Percentiles rank a stretch among this genome's conserved stretches.
Evolutionary conservation across 2,329 filamentous ascomycete genomes (phyloP).

Genomic region (Claviceps digitariae): DNA sequence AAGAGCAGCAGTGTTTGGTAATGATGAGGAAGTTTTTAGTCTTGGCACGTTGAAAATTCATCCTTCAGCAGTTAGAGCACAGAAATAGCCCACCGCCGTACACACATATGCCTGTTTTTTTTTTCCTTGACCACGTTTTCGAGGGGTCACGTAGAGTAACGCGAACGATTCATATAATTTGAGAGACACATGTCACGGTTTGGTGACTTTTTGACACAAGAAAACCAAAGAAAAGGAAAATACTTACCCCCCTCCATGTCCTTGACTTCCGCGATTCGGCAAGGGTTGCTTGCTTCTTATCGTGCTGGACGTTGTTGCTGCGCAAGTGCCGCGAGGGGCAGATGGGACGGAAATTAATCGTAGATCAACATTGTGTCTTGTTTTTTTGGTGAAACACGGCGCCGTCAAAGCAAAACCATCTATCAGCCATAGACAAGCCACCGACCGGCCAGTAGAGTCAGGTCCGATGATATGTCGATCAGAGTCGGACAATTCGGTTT

Average conservation of each 20-base stretch:
- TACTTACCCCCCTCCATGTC: not conserved
- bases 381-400: not conserved
- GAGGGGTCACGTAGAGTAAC: not conserved
- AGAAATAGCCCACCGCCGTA: conserved; percentile 40
- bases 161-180: no score
- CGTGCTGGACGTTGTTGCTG: not conserved
- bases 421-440: not conserved
- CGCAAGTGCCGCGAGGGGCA: not conserved
- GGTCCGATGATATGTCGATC: not conserved
- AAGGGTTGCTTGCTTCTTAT: not conserved
- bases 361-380: not conserved
- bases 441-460: not conserved
- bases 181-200: not conserved
- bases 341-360: not conserved
- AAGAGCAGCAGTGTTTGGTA: conserved; percentile 42
- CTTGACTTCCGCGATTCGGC: not conserved
- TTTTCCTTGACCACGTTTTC: not conserved
- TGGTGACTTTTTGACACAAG: not conserved
- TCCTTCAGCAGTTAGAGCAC: conserved; percentile 45
- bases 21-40: conserved; percentile 34
- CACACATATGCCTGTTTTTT: conserved; percentile 40
- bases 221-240: no score
- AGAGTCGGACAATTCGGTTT: not conserved
- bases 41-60: conserved; percentile 40
- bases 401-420: not conserved